These are phyloP conservation scores for Solanum neorickii DNA, from an alignment of 257 asterid species.

Conservation along the genomic window DNA sequence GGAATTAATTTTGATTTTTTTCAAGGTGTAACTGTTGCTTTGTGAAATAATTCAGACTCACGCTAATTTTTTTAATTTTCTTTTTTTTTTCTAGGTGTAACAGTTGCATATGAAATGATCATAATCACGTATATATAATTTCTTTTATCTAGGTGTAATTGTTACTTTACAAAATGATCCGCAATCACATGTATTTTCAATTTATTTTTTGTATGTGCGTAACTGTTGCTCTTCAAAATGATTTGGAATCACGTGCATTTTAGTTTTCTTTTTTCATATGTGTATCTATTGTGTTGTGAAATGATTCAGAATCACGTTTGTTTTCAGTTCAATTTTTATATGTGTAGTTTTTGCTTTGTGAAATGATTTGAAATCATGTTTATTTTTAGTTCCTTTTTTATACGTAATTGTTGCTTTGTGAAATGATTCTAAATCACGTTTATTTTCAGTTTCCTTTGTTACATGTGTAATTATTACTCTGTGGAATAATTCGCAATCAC, in stretches of 20 bases:
- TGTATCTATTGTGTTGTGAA: neutral
- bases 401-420: neutral
- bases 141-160: neutral
- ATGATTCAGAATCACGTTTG: neutral
- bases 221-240: neutral
- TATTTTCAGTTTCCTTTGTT: fast-evolving
- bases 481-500: neutral
- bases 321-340: neutral
- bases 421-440: neutral
- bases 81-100: neutral
- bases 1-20: too few species aligned
- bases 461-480: neutral
- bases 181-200: neutral
- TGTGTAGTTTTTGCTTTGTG: neutral
- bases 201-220: neutral
- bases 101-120: neutral
- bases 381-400: neutral
- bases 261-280: neutral
- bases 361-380: neutral
- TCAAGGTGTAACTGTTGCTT: neutral
- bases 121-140: neutral
- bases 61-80: too few species aligned
- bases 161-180: neutral
- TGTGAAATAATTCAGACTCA: neutral
- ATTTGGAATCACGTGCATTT: neutral